Evolutionary conservation across 1,139 yeast genomes (phyloP), one percentile per base, ranked within the genome.

Genomic region (Groenewaldozyma auringiensis): DNA sequence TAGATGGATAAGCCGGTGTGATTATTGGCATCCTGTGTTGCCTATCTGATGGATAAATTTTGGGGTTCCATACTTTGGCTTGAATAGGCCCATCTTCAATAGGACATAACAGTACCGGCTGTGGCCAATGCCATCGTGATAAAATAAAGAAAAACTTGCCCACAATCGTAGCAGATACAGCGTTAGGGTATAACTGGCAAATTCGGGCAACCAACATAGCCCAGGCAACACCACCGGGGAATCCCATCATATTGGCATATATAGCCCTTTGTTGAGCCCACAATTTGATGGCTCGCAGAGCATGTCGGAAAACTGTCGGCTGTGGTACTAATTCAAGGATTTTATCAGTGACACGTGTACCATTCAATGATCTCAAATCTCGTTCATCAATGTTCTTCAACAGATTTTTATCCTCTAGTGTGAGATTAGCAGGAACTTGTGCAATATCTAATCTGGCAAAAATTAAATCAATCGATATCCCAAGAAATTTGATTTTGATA

Each of bases 141-240:
- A 86, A 76, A 50, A 94, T 88, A 52, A 81, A 76, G 67, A 92
- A 94, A 62, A 92, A 92, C 61, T 88, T 86, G 49, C 84, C 81
- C 13, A 92, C 82, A 46, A 92, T 82, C 1, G 86, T 88, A 0
- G 97, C 89, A 52, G 96, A 83, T 8, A 88, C 94, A 0, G 97
- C 95, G 65, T 89, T 89, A 1, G 99, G 99, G 61, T 89, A 94
- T 39, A 92, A 67, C 61, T 92, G 99, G 63, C 98, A 92, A 31
- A 92, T 88, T 58, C 98, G 75, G 0, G 98, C 98, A 4, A 88
- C 96, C 41, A 92, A 66, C 97, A 92, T 92, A 1, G 98, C 99
- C 98, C 98, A 92, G 0, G 98, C 98, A 32, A 92, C 98, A 64
- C 99, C 99, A 56, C 99, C 99, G 0, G 98, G 98, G 65, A 92